phyloP scores from a whole-genome alignment of 192 early-diverging fungal species.

The Backusella luteola region DNA sequence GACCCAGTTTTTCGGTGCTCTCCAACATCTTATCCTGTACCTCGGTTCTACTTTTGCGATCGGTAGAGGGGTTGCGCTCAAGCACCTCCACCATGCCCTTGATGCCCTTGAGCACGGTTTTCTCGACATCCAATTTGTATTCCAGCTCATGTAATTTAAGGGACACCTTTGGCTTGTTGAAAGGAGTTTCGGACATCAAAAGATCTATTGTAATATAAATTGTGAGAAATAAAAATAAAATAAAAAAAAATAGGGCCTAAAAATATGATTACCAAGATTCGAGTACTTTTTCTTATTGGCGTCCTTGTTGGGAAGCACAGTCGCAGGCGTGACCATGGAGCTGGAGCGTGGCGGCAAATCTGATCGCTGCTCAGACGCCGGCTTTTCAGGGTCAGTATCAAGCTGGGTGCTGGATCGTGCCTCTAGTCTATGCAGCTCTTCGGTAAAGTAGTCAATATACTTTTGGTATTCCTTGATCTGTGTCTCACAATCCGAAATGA shows the following conservation, averaged over 20 bases:
- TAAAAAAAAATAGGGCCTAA: slow-evolving; percentile 4
- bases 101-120: slow-evolving; percentile 81
- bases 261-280: slow-evolving; percentile 24
- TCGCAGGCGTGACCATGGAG: slow-evolving; percentile 13
- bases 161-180: slow-evolving; percentile 66
- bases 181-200: slow-evolving; percentile 63
- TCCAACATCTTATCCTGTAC: slow-evolving; percentile 45
- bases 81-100: slow-evolving; percentile 56
- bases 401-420: slow-evolving; percentile 40
- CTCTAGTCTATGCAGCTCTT: slow-evolving; percentile 61
- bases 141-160: slow-evolving; percentile 83
- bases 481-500: slow-evolving; percentile 73
- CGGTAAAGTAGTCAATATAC: slow-evolving; percentile 65
- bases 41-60: slow-evolving; percentile 52
- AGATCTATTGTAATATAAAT: slow-evolving; percentile 53
- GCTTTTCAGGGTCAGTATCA: slow-evolving; percentile 1
- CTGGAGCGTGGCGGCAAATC: slow-evolving; percentile 17
- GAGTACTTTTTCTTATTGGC: slow-evolving; percentile 20
- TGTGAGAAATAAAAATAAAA: slow-evolving; percentile 25
- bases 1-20: slow-evolving; percentile 66
- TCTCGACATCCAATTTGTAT: slow-evolving; percentile 91
- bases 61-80: slow-evolving; percentile 48
- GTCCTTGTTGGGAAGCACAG: not conserved
- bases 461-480: slow-evolving; percentile 63
- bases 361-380: not conserved